These are phyloP conservation scores for Sanghuangporus sanghuang DNA, from an alignment of 1,284 basidiomycete genomes.

Conservation along the genomic window DNA sequence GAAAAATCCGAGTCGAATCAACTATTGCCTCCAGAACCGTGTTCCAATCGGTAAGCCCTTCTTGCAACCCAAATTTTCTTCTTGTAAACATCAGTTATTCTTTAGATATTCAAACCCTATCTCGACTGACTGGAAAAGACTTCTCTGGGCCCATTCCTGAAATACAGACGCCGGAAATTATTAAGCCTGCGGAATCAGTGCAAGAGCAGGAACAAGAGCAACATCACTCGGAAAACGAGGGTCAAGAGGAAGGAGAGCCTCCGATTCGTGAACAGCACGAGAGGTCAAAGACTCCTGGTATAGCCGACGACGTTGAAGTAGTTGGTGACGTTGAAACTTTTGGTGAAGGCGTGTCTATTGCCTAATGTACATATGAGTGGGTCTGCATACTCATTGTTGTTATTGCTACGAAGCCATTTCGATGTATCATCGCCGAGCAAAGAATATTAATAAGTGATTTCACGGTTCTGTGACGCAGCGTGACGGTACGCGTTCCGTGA, in stretches of 20 bases:
- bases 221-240: neutral
- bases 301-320: constrained; percentile 13
- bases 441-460: too few relatives aligned
- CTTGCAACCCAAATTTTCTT: neutral
- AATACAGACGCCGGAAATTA: constrained; percentile 43
- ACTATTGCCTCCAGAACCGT: constrained; percentile 59
- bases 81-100: neutral
- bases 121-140: constrained; percentile 74
- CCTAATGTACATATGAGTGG: neutral
- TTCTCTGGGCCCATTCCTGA: constrained; percentile 75
- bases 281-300: constrained; percentile 12
- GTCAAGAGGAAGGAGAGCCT: neutral
- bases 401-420: neutral
- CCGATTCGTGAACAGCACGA: neutral
- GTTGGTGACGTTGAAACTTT: constrained; percentile 17
- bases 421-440: too few relatives aligned
- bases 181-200: constrained; percentile 6
- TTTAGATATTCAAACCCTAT: constrained; percentile 62
- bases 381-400: neutral
- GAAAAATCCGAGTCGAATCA: constrained; percentile 65
- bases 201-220: neutral
- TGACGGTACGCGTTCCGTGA: neutral
- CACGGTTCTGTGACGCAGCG: too few relatives aligned
- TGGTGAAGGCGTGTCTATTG: neutral
- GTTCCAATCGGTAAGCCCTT: constrained; percentile 56